These are phyloP conservation scores for Wickerhamiella nectarea DNA, from an alignment of 805 yeast species.

Conservation along the genomic window DNA sequence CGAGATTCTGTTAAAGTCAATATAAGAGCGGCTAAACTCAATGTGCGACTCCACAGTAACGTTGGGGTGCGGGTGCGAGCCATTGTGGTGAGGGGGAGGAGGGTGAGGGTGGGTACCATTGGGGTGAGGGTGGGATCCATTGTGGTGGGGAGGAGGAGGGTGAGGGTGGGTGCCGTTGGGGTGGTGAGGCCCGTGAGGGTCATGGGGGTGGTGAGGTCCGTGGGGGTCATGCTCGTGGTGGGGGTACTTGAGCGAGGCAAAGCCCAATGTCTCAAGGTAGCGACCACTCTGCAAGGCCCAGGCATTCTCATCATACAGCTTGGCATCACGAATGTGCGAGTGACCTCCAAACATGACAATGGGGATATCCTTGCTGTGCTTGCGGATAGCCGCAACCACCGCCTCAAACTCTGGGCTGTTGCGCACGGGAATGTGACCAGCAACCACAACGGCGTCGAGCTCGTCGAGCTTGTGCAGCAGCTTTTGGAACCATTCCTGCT, in stretches of 20 bases:
- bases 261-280: slow-evolving; percentile 83
- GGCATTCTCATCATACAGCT: slow-evolving; percentile 45
- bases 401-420: slow-evolving; percentile 38
- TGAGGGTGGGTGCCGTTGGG: slow-evolving; percentile 2
- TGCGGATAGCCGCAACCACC: slow-evolving; percentile 39
- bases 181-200: neutral
- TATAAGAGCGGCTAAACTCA: slow-evolving; percentile 46
- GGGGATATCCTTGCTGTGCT: slow-evolving; percentile 41
- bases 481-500: slow-evolving; percentile 50
- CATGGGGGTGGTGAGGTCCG: slow-evolving; percentile 4
- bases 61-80: slow-evolving; percentile 6
- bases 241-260: slow-evolving; percentile 40
- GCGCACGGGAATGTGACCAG: slow-evolving; percentile 68
- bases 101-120: slow-evolving; percentile 4
- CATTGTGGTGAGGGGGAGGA: neutral
- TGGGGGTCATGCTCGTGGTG: slow-evolving; percentile 4
- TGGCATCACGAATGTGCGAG: slow-evolving; percentile 78
- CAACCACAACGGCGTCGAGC: slow-evolving; percentile 52
- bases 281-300: slow-evolving; percentile 80
- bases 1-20: slow-evolving; percentile 66
- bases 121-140: neutral
- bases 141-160: neutral
- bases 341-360: slow-evolving; percentile 91
- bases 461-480: slow-evolving; percentile 21
- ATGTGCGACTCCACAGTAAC: neutral